phyloP scores from a whole-genome alignment of 1,284 basidiomycete species.

The Xerocomus nothofagi region DNA sequence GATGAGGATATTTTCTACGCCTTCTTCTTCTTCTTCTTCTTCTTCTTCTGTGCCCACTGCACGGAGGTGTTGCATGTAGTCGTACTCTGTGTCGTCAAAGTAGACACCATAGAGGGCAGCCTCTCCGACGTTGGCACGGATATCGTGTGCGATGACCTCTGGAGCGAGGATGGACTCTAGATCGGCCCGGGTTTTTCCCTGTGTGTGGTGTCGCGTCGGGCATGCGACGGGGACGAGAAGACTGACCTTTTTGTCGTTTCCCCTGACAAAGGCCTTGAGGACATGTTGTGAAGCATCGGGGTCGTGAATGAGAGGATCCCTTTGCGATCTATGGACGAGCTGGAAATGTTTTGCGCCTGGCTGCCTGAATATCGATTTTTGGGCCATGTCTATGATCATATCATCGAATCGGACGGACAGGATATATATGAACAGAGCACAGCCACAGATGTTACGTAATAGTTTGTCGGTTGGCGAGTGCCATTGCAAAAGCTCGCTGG shows the following conservation, averaged over 20 bases:
- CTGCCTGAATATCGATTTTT: slow-evolving; percentile 86
- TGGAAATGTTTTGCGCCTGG: slow-evolving; percentile 92
- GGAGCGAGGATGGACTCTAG: slow-evolving; percentile 64
- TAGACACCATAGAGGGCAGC: slow-evolving; percentile 91
- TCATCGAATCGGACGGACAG: not conserved
- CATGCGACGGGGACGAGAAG: slow-evolving; percentile 1
- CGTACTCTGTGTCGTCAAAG: slow-evolving; percentile 97
- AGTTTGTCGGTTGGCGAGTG: slow-evolving; percentile 29
- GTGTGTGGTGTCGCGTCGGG: slow-evolving; percentile 13
- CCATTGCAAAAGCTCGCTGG: slow-evolving; percentile 15
- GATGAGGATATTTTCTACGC: slow-evolving; percentile 74
- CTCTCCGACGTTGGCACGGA: slow-evolving; percentile 70
- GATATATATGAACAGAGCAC: no score
- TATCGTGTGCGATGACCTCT: slow-evolving; percentile 55
- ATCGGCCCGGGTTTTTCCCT: slow-evolving; percentile 80
- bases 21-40: slow-evolving; percentile 71
- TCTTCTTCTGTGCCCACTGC: slow-evolving; percentile 72
- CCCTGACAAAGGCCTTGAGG: slow-evolving; percentile 77
- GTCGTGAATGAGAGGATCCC: slow-evolving; percentile 95
- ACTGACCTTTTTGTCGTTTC: slow-evolving; percentile 67
- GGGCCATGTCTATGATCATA: slow-evolving; percentile 46
- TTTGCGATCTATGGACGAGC: slow-evolving; percentile 94
- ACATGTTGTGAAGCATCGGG: slow-evolving; percentile 89
- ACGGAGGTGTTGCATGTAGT: slow-evolving; percentile 98
- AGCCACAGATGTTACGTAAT: slow-evolving; percentile 35